Conservation (phyloP, 75 land plant genomes). For the Cryptomeria japonica region DNA sequence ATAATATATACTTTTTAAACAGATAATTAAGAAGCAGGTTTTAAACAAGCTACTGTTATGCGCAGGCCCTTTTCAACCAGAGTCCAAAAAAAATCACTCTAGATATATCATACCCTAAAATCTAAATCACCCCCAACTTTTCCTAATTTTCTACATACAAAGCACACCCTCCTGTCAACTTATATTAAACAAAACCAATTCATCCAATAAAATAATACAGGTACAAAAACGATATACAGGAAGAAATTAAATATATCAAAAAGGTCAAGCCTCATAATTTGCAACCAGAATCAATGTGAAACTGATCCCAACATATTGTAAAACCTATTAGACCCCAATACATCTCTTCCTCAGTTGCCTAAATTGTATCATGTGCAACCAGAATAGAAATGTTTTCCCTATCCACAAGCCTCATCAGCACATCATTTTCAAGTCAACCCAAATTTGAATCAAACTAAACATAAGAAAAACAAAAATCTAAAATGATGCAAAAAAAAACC, state of each 20-base stretch:
- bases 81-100: neutral
- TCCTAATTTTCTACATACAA: too few species aligned
- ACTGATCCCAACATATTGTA: neutral
- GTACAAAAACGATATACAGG: neutral
- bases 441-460: neutral
- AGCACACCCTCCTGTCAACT: too few species aligned
- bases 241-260: too few species aligned
- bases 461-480: neutral
- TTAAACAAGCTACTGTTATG: neutral
- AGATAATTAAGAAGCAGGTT: neutral
- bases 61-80: neutral
- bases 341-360: neutral
- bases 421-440: neutral
- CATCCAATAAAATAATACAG: neutral
- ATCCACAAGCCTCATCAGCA: too few species aligned
- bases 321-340: neutral
- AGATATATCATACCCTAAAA: too few species aligned
- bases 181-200: neutral
- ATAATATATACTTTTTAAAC: neutral
- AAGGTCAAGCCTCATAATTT: neutral
- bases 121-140: too few species aligned
- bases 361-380: neutral
- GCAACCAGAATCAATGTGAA: neutral
- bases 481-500: neutral
- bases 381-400: neutral